Conservation (phyloP, 139 green algal species). For the Astrephomene gubernaculifera region DNA sequence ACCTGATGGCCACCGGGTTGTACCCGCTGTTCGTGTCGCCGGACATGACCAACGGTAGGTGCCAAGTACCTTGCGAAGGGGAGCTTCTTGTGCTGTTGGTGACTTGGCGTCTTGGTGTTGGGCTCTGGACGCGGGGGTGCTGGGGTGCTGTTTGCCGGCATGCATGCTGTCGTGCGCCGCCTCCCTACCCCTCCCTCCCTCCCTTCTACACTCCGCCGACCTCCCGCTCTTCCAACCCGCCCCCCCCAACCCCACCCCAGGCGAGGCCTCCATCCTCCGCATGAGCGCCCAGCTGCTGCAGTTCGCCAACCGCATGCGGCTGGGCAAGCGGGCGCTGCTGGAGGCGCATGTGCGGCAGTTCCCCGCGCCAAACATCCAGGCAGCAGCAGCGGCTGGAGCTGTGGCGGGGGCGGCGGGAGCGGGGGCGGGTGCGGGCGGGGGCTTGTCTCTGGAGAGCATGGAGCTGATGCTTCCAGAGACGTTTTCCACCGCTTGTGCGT, state of each 20-base stretch:
- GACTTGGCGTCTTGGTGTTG: too few relatives aligned
- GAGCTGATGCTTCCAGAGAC: background rate
- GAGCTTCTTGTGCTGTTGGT: too few relatives aligned
- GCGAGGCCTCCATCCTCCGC: slow-evolving; percentile 16
- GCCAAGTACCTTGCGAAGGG: too few relatives aligned
- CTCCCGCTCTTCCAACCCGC: background rate
- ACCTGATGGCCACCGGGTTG: slow-evolving; percentile 4
- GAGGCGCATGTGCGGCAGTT: slow-evolving; percentile 4
- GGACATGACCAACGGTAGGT: slow-evolving; percentile 15
- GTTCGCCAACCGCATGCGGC: slow-evolving; percentile 19
- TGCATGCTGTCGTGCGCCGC: too few relatives aligned
- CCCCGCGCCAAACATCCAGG: too few relatives aligned
- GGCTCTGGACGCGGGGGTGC: too few relatives aligned
- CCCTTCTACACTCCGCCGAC: background rate
- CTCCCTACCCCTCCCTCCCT: background rate
- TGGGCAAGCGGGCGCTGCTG: slow-evolving; percentile 15
- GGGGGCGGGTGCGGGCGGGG: background rate
- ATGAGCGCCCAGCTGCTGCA: slow-evolving; percentile 18
- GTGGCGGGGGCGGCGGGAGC: background rate
- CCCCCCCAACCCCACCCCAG: background rate
- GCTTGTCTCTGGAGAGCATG: background rate
- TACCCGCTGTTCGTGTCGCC: slow-evolving; percentile 20
- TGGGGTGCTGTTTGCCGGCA: too few relatives aligned
- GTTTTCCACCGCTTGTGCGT: background rate
- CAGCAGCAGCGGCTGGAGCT: background rate